Conservation (phyloP, 129 eudicot species). For the Mikania micrantha region DNA sequence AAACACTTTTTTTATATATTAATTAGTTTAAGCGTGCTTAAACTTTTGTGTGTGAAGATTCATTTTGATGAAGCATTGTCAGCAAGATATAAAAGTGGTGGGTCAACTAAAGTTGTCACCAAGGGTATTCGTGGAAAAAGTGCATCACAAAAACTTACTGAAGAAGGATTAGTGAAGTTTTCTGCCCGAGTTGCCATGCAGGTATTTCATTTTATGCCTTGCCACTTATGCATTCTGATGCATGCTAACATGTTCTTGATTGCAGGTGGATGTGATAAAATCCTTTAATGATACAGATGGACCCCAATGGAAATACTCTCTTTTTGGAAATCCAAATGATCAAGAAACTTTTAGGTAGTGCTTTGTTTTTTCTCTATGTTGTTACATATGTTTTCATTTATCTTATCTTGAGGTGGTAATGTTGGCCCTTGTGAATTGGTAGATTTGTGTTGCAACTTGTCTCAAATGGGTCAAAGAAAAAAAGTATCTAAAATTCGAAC, state of each 20-base stretch:
- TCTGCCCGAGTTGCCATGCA: conserved; percentile 92
- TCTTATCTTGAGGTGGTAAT: background rate
- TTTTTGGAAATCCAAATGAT: conserved; percentile 95
- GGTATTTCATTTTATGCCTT: conserved; percentile 33
- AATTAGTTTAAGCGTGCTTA: background rate
- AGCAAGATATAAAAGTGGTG: conserved; percentile 65
- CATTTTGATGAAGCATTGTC: conserved; percentile 93
- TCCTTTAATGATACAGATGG: conserved; percentile 86
- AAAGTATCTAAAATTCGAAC: background rate
- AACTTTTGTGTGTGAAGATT: conserved; percentile 39
- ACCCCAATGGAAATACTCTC: conserved; percentile 93
- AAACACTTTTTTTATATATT: background rate
- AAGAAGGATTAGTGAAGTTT: conserved; percentile 86
- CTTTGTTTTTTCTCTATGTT: background rate
- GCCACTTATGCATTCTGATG: background rate
- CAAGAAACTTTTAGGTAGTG: conserved; percentile 81
- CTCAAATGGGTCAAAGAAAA: background rate
- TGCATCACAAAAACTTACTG: conserved; percentile 83
- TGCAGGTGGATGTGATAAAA: conserved; percentile 81
- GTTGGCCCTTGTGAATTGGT: background rate
- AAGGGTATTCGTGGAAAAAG: conserved; percentile 85
- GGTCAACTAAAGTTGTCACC: conserved; percentile 61
- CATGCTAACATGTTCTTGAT: conserved; percentile 14
- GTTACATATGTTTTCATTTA: background rate
- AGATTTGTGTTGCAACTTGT: background rate